Conservation (phyloP, 2,329 filamentous ascomycete species). For the Cladophialophora bantiana region DNA sequence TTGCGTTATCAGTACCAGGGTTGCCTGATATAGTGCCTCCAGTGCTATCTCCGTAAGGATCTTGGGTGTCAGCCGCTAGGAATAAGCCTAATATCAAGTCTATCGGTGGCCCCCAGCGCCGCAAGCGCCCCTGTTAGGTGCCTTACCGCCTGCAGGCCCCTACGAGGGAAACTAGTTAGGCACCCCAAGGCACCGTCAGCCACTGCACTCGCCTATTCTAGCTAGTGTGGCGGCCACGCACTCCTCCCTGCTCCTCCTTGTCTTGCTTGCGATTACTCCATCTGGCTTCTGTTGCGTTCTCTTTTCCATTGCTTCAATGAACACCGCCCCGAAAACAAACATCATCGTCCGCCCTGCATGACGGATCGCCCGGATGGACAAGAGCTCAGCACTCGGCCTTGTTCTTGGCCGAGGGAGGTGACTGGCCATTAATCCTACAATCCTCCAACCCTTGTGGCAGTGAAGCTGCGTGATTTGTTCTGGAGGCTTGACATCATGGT, state of each 20-base stretch:
- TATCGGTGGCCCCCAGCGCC: background rate
- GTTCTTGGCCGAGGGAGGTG: conserved; percentile 1
- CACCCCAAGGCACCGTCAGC: background rate
- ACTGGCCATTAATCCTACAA: background rate
- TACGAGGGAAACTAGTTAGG: background rate
- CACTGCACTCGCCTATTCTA: background rate
- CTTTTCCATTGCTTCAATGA: background rate
- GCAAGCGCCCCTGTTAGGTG: background rate
- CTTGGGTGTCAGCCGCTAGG: background rate
- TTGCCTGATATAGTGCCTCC: background rate
- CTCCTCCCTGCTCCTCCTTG: background rate
- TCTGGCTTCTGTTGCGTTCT: conserved; percentile 3
- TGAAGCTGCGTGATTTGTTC: conserved; percentile 9
- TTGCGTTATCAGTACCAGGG: background rate
- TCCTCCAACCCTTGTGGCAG: background rate
- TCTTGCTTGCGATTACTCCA: background rate
- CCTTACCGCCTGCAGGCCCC: background rate
- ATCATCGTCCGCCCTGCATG: background rate
- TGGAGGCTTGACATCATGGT: conserved; percentile 16
- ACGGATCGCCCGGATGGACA: conserved; percentile 17
- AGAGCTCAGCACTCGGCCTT: conserved; percentile 1
- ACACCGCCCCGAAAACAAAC: background rate
- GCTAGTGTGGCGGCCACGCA: conserved; percentile 2
- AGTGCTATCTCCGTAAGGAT: background rate
- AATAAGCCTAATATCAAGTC: background rate